Evolutionary conservation across 2,329 filamentous ascomycete species (phyloP), one percentile per base, ranked within the genome.

Genomic region (Venturia oleaginea): DNA sequence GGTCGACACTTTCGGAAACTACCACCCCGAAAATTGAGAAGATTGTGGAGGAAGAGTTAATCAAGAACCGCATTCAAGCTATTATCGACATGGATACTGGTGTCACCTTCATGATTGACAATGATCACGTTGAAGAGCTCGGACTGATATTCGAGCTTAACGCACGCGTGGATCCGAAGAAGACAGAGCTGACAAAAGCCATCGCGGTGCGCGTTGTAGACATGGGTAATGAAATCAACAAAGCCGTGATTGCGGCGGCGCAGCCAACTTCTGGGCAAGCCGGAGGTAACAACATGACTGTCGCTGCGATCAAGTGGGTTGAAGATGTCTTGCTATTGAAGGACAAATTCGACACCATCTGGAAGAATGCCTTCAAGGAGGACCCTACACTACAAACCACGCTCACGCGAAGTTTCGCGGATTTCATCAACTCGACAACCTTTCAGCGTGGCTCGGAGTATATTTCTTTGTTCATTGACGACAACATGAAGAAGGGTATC

Each of bases 401-500:
- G 0, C 81, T 97, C 32, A 92, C 91, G 1, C 88, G 88, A 71
- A 96, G 92, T 72, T 96, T 97, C 70, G 84, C 90, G 0, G 89
- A 95, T 19, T 96, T 97, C 70, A 96, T 99, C 80, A 97, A 97
- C 73, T 77, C 86, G 0, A 55, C 70, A 1, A 68, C 70, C n/a
- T 97, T 96, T 72, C 76, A 80, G 17, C 86, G 92, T 67, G 89
- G 89, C 69, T 91, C 93, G 1, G 94, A 99, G 72, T 96, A 91
- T 72, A 88, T 97, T 6, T 99, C 94, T 0, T 82, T 99, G 0
- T 99, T 96, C 76, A 96, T 99, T 65, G 94, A 99, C 70, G 93
- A 97, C 71, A 96, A 92, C 71, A 84, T 99, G 71, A 96, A 96
- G 78, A 90, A 93, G 70, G 92, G 92, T 4, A 90, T 96, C 74